Percentiles rank a stretch among this genome's conserved stretches.
phyloP scores from a whole-genome alignment of 352 stramenopile species.

The Phytophthora uliginosa region DNA sequence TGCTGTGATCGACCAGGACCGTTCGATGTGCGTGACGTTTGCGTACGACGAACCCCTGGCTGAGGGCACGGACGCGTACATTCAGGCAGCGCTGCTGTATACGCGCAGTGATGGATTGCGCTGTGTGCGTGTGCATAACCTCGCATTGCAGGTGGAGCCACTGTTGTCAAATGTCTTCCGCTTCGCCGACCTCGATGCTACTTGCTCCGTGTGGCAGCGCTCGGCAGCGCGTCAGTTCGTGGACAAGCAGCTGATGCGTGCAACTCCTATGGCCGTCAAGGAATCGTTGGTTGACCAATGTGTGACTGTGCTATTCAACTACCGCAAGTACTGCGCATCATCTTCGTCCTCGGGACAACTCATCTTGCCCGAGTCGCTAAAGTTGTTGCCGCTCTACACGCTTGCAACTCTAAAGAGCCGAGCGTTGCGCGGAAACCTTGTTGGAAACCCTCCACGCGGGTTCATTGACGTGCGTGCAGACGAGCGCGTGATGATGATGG shows the following conservation, averaged over 20 bases:
- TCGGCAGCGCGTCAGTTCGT: slow-evolving; percentile 83
- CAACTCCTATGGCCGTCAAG: slow-evolving; percentile 79
- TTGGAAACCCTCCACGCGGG: slow-evolving; percentile 77
- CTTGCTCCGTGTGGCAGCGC: slow-evolving; percentile 88
- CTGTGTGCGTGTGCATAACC: slow-evolving; percentile 93
- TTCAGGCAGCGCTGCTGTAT: slow-evolving; percentile 93
- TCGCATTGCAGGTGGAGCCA: slow-evolving; percentile 81
- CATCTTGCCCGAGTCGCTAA: slow-evolving; percentile 93
- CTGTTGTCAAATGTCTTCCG: slow-evolving; percentile 91
- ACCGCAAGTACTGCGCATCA: slow-evolving; percentile 93
- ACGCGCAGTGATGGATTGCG: slow-evolving; percentile 87
- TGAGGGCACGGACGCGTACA: slow-evolving; percentile 79
- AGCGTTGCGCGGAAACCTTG: slow-evolving; percentile 87
- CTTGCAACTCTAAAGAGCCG: slow-evolving; percentile 89
- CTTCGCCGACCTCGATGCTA: slow-evolving; percentile 90
- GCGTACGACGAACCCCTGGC: slow-evolving; percentile 89
- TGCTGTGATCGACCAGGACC: slow-evolving; percentile 87
- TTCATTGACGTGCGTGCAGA: slow-evolving; percentile 90
- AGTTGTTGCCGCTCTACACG: slow-evolving; percentile 92
- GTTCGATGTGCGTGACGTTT: slow-evolving; percentile 89
- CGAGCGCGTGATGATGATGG: slow-evolving; percentile 91
- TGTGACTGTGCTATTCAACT: slow-evolving; percentile 91
- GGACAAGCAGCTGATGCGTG: slow-evolving; percentile 84
- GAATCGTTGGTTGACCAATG: slow-evolving; percentile 88
- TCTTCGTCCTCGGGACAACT: slow-evolving; percentile 92